Evolutionary conservation across 1,284 basidiomycete species (phyloP).

Genomic region (Ganoderma multipileum): DNA sequence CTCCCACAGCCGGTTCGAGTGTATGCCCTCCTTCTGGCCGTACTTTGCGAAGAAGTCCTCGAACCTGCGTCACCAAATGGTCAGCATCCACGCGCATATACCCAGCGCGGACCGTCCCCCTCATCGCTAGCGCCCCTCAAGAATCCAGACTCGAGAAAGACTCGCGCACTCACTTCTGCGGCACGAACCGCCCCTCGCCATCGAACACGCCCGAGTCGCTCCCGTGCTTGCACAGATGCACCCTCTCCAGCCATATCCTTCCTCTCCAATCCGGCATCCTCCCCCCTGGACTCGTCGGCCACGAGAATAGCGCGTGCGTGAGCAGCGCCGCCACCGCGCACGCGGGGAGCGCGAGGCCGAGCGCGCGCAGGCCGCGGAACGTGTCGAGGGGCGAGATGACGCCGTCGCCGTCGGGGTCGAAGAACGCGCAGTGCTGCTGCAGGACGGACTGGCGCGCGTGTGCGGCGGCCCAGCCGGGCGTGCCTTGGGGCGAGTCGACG

Average conservation of each 20-base stretch:
- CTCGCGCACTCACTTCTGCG: conserved; percentile 37
- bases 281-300: conserved; percentile 39
- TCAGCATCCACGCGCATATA: neutral
- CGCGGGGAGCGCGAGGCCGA: conserved; percentile 52
- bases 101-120: too few relatives aligned
- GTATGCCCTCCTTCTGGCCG: conserved; percentile 24
- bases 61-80: too few relatives aligned
- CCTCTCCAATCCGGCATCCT: conserved; percentile 49
- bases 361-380: conserved; percentile 48
- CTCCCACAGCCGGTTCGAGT: conserved; percentile 36
- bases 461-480: conserved; percentile 26
- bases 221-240: conserved; percentile 55
- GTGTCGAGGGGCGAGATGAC: conserved; percentile 56
- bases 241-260: conserved; percentile 48
- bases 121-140: too few relatives aligned
- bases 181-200: conserved; percentile 48
- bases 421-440: conserved; percentile 53
- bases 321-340: conserved; percentile 43
- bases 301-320: conserved; percentile 48
- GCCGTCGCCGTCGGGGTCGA: conserved; percentile 51
- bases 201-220: conserved; percentile 53
- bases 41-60: conserved; percentile 51
- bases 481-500: conserved; percentile 21
- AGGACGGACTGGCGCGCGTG: conserved; percentile 38
- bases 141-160: neutral